Evolutionary conservation across 2,329 filamentous ascomycete genomes (phyloP).

Genomic region (Penicillium italicum): DNA sequence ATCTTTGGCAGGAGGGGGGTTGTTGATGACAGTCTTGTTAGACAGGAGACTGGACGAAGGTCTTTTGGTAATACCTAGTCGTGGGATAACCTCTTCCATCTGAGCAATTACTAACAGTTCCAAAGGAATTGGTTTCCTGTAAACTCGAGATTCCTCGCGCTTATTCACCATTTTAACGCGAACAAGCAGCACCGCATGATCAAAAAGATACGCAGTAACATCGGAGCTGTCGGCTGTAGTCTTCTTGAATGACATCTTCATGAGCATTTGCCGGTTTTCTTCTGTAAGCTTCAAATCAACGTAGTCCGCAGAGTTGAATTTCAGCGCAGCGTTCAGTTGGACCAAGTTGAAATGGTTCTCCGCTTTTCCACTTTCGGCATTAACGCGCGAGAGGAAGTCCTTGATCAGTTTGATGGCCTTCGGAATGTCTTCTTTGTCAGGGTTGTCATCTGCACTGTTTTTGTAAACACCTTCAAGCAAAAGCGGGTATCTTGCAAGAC

Average conservation of each 20-base stretch:
- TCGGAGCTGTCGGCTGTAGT: slow-evolving; percentile 80
- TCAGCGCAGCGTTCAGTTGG: slow-evolving; percentile 84
- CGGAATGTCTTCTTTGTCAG: slow-evolving; percentile 88
- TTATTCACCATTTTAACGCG: slow-evolving; percentile 90
- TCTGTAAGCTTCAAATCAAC: slow-evolving; percentile 94
- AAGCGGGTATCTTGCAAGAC: slow-evolving; percentile 88
- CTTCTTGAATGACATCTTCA: slow-evolving; percentile 93
- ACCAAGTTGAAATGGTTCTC: slow-evolving; percentile 97
- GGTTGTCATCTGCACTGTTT: slow-evolving; percentile 81
- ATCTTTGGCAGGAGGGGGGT: slow-evolving; percentile 58
- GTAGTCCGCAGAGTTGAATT: slow-evolving; percentile 83
- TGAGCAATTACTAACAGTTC: slow-evolving; percentile 90
- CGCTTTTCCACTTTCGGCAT: slow-evolving; percentile 91
- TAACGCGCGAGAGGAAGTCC: slow-evolving; percentile 81
- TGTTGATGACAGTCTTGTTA: slow-evolving; percentile 51
- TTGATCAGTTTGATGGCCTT: slow-evolving; percentile 83
- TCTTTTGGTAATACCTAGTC: slow-evolving; percentile 73
- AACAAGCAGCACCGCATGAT: slow-evolving; percentile 90
- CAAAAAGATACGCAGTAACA: slow-evolving; percentile 92
- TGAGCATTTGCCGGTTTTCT: slow-evolving; percentile 85
- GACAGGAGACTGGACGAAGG: slow-evolving; percentile 81
- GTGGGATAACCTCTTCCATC: slow-evolving; percentile 93
- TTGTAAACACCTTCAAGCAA: slow-evolving; percentile 89
- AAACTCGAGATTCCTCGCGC: slow-evolving; percentile 89
- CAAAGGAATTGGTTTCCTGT: slow-evolving; percentile 89